phyloP scores from a whole-genome alignment of 2,329 filamentous ascomycete species.

The Fusarium neocosmosporiellum region DNA sequence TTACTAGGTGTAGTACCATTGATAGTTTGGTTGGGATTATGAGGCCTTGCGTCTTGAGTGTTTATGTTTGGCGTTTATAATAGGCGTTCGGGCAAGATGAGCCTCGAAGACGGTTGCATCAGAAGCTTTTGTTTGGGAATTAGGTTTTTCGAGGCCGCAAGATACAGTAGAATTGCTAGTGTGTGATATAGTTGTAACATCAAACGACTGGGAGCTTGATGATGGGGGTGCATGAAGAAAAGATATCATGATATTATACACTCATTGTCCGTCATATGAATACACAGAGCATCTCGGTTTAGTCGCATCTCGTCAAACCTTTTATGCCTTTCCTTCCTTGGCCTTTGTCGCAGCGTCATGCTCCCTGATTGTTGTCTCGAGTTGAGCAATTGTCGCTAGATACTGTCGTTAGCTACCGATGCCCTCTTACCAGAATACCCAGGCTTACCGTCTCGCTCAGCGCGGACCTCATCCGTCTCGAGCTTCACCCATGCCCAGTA shows the following conservation, averaged over 20 bases:
- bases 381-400: conserved; percentile 48
- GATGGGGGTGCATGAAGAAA: background rate
- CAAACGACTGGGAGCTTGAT: background rate
- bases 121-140: background rate
- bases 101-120: background rate
- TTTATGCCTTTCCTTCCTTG: conserved; percentile 32
- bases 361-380: conserved; percentile 53
- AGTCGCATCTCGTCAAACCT: background rate
- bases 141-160: background rate
- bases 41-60: conserved; percentile 4
- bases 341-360: conserved; percentile 44
- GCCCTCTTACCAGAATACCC: conserved; percentile 10
- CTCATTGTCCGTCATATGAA: background rate
- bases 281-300: background rate
- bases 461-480: conserved; percentile 75
- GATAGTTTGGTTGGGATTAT: conserved; percentile 34
- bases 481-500: conserved; percentile 82
- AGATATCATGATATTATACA: background rate
- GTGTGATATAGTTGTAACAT: background rate
- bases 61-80: conserved; percentile 21
- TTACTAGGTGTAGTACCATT: conserved; percentile 28
- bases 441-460: conserved; percentile 66
- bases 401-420: background rate
- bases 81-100: conserved; percentile 6
- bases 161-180: background rate